Percentiles rank a stretch among this genome's conserved stretches.
phyloP scores from a whole-genome alignment of 768 basidiomycete species.

The Lactarius sp. region DNA sequence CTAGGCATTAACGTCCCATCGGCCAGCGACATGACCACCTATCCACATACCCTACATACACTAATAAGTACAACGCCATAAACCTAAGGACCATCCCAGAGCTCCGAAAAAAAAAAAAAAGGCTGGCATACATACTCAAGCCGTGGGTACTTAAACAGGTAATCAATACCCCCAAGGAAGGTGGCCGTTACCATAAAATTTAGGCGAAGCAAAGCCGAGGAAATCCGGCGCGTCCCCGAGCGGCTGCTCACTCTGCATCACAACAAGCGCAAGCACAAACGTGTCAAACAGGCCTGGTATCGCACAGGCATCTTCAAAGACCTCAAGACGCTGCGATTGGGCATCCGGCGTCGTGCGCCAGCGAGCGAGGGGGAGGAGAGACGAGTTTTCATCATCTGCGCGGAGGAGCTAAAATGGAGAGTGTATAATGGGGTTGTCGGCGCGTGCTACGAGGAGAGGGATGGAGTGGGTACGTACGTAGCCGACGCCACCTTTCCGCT shows the following conservation, averaged over 20 bases:
- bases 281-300: constrained; percentile 13
- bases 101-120: background rate
- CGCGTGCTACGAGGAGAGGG: background rate
- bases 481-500: constrained; percentile 9
- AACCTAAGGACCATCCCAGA: background rate
- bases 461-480: constrained; percentile 1
- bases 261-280: constrained; percentile 14
- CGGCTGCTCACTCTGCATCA: constrained; percentile 11
- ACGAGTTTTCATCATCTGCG: background rate
- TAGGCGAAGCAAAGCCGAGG: constrained; percentile 8
- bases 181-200: background rate
- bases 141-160: background rate
- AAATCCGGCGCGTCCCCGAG: constrained; percentile 11
- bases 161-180: background rate
- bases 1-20: constrained; percentile 9
- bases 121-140: background rate
- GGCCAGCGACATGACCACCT: constrained; percentile 10
- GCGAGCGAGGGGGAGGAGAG: constrained; percentile 13
- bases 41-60: background rate
- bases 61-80: background rate
- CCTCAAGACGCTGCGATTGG: constrained; percentile 8
- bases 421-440: no score
- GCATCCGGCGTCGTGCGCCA: constrained; percentile 9
- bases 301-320: constrained; percentile 9
- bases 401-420: background rate